phyloP scores from a whole-genome alignment of 257 asterid species.

The Solanum piurae region DNA sequence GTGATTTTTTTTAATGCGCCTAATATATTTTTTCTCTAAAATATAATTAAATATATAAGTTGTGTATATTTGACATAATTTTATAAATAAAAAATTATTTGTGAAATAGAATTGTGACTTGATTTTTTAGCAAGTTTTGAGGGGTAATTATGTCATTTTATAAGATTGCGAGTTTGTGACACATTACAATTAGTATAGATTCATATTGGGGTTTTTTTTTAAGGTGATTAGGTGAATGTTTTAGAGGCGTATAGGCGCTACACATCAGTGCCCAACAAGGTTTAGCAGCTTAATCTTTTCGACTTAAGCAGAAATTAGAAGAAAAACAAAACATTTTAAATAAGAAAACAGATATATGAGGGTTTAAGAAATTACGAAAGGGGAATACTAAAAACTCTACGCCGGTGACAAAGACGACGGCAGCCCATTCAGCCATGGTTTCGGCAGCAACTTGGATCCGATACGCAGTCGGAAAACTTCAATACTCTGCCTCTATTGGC shows the following conservation, averaged over 20 bases:
- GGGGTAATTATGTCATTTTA: background rate
- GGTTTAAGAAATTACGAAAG: conserved; percentile 8
- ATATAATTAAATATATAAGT: no score
- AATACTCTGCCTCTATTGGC: conserved; percentile 41
- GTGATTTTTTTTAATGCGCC: background rate
- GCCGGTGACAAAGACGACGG: background rate
- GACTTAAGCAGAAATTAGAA: background rate
- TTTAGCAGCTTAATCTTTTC: background rate
- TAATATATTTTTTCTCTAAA: no score
- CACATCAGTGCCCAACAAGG: background rate
- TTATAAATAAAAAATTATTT: no score
- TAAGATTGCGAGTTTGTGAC: background rate
- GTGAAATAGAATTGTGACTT: no score
- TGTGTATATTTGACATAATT: no score
- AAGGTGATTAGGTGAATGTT: background rate
- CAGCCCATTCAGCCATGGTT: conserved; percentile 34
- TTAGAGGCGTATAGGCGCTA: background rate
- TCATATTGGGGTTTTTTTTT: background rate
- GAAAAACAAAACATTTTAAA: background rate
- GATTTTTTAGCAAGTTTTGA: no score
- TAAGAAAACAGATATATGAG: background rate
- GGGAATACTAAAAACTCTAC: background rate
- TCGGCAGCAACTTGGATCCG: conserved; percentile 55
- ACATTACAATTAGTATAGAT: background rate
- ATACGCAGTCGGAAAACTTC: conserved; percentile 35